Conservation (phyloP, 257 asterid genomes). For the Haberlea rhodopensis region DNA sequence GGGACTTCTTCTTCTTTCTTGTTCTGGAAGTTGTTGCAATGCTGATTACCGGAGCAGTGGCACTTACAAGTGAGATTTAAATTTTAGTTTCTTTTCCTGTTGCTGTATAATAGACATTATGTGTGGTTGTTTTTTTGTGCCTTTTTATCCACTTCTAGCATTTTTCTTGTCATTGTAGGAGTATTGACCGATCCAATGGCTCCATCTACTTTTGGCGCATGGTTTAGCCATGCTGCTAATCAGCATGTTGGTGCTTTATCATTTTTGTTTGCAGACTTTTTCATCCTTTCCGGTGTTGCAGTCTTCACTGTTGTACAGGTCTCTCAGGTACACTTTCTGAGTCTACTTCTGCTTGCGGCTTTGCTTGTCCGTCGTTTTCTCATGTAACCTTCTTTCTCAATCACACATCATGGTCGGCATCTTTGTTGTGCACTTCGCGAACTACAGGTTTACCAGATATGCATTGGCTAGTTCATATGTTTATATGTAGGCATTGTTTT, state of each 20-base stretch:
- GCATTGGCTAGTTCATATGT: conserved; percentile 2
- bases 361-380: neutral
- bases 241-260: conserved; percentile 75
- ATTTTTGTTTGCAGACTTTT: conserved; percentile 67
- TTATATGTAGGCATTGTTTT: neutral
- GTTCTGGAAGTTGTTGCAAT: conserved; percentile 80
- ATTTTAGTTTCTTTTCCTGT: neutral
- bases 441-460: neutral
- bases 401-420: neutral
- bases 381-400: neutral
- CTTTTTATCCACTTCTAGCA: conserved; percentile 5
- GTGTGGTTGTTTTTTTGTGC: neutral
- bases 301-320: conserved; percentile 86
- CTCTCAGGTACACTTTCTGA: conserved; percentile 65
- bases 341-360: conserved; percentile 13
- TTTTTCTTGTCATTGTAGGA: conserved; percentile 52
- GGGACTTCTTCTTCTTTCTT: conserved; percentile 94
- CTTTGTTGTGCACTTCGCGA: neutral
- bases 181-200: conserved; percentile 86
- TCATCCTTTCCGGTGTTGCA: conserved; percentile 71
- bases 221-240: conserved; percentile 76
- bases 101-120: conserved; percentile 2
- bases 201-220: conserved; percentile 78
- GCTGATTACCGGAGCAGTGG: conserved; percentile 77
- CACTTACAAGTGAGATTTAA: conserved; percentile 71